These are phyloP conservation scores for Isoetes engelmannii DNA, from an alignment of 83 land plant genomes.

Conservation along the genomic window DNA sequence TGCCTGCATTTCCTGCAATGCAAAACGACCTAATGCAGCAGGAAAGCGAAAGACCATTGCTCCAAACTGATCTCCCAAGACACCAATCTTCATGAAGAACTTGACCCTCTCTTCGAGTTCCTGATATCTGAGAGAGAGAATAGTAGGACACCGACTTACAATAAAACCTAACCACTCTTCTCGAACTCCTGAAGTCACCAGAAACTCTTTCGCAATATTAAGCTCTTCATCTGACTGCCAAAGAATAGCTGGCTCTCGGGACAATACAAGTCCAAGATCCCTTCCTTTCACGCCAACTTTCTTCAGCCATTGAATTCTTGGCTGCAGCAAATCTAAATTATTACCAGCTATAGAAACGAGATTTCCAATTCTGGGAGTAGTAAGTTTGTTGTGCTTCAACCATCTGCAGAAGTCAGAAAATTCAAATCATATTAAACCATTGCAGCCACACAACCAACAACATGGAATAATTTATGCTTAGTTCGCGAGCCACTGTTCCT, in stretches of 20 bases:
- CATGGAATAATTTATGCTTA: too few species aligned
- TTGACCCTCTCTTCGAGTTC: slow-evolving; percentile 46
- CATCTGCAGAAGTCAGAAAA: slow-evolving; percentile 41
- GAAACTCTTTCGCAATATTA: slow-evolving; percentile 41
- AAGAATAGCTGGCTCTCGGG: slow-evolving; percentile 38
- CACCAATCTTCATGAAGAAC: slow-evolving; percentile 62
- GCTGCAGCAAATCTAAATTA: slow-evolving; percentile 40
- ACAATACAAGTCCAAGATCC: slow-evolving; percentile 58
- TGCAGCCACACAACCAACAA: too few species aligned
- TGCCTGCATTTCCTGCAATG: slow-evolving; percentile 59
- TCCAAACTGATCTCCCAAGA: slow-evolving; percentile 67
- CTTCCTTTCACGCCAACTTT: slow-evolving; percentile 63
- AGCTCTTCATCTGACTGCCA: slow-evolving; percentile 38
- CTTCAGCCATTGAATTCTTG: slow-evolving; percentile 53
- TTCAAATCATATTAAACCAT: too few species aligned
- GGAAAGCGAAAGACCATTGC: slow-evolving; percentile 91
- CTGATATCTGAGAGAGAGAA: slow-evolving; percentile 49
- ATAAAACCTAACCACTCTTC: slow-evolving; percentile 87
- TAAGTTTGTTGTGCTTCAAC: slow-evolving; percentile 73
- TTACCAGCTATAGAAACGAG: slow-evolving; percentile 48
- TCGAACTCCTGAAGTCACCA: slow-evolving; percentile 55
- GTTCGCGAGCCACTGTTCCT: too few species aligned
- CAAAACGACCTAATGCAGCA: slow-evolving; percentile 56
- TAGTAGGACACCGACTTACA: slow-evolving; percentile 55
- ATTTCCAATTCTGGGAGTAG: slow-evolving; percentile 69